phyloP scores from a whole-genome alignment of 2,329 filamentous ascomycete genomes.

The Orbilia blumenaviensis region DNA sequence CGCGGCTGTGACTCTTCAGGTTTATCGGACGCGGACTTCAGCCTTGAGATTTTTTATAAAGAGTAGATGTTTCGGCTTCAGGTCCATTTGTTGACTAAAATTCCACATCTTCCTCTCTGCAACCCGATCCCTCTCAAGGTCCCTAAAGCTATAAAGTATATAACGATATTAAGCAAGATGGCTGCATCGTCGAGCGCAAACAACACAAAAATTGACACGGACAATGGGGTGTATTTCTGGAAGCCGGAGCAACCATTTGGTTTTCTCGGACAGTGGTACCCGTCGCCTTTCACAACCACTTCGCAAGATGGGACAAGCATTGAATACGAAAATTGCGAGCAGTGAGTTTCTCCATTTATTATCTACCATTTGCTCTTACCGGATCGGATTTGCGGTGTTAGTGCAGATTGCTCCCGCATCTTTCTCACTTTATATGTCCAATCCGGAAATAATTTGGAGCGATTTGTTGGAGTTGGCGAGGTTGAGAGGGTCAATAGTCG shows the following conservation, averaged over 20 bases:
- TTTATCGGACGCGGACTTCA: not conserved
- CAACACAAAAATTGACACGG: conserved; percentile 40
- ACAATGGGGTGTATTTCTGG: conserved; percentile 63
- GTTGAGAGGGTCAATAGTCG: not conserved
- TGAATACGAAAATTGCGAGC: conserved; percentile 66
- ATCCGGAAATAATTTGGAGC: conserved; percentile 44
- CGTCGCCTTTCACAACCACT: conserved; percentile 64
- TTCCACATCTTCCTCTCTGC: not conserved
- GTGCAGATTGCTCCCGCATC: conserved; percentile 6
- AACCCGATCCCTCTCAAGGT: not conserved
- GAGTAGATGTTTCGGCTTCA: conserved; percentile 14
- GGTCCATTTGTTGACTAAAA: conserved; percentile 10
- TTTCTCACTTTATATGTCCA: conserved; percentile 52
- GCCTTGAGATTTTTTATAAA: conserved; percentile 12
- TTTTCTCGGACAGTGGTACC: conserved; percentile 73
- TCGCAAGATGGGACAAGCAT: conserved; percentile 58
- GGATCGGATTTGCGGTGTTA: conserved; percentile 2
- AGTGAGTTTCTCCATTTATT: conserved; percentile 60
- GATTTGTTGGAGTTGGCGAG: conserved; percentile 7
- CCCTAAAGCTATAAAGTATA: no score
- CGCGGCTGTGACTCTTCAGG: conserved; percentile 30
- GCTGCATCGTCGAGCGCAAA: conserved; percentile 41
- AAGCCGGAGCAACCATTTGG: conserved; percentile 65
- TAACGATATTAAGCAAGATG: conserved; percentile 39
- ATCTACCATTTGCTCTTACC: conserved; percentile 1